Evolutionary conservation across 148 eudicot genomes (phyloP).

Genomic region (Rhododendron ferrugineum): DNA sequence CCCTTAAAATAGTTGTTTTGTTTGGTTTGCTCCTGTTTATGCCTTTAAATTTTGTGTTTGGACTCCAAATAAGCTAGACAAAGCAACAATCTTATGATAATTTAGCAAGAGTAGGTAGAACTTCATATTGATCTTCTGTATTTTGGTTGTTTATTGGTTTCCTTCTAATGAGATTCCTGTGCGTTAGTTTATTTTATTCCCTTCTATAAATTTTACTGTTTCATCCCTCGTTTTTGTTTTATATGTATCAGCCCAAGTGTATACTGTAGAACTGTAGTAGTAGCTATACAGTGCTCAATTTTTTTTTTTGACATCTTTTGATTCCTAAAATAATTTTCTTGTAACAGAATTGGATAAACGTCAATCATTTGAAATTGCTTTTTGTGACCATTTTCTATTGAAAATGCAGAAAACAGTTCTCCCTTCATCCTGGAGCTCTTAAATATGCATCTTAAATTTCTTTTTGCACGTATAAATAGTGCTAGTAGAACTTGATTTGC

Average conservation of each 20-base stretch:
- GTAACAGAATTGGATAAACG: not conserved
- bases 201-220: not conserved
- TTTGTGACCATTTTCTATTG: not conserved
- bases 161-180: not conserved
- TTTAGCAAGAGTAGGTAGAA: not conserved
- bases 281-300: not conserved
- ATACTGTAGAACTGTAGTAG: not conserved
- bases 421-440: not conserved
- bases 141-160: not conserved
- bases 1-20: not conserved
- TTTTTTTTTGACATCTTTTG: not conserved
- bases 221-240: not conserved
- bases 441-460: not conserved
- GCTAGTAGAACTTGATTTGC: not conserved
- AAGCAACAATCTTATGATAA: not conserved
- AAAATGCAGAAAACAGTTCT: not conserved
- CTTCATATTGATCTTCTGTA: not conserved
- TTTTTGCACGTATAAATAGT: not conserved
- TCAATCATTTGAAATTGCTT: not conserved
- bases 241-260: not conserved
- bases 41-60: not conserved
- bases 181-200: not conserved
- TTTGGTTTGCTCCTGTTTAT: not conserved
- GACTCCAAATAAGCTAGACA: constrained; percentile 1
- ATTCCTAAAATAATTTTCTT: not conserved